A percentile compares a stretch with the other conserved stretches of the same genome.
Conservation (phyloP, 495 filamentous ascomycete species). For the Penicillium subrubescens region DNA sequence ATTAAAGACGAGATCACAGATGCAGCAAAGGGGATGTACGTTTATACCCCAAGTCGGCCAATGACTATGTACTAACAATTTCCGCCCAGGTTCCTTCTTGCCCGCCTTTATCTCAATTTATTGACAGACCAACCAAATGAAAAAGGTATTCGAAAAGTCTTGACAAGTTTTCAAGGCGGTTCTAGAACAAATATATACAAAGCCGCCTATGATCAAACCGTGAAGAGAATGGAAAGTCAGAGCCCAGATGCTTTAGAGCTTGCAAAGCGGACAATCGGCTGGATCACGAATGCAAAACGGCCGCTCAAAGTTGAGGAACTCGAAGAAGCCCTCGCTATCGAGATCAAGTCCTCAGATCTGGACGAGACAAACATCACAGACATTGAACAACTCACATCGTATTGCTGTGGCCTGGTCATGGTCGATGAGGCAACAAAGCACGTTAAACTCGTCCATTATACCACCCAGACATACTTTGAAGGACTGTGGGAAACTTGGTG, state of each 20-base stretch:
- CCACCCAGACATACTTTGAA: slow-evolving; percentile 50
- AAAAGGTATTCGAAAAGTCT: slow-evolving; percentile 2
- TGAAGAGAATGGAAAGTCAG: slow-evolving; percentile 9
- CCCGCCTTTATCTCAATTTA: slow-evolving; percentile 9
- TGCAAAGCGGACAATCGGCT: slow-evolving; percentile 11
- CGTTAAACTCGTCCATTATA: slow-evolving; percentile 54
- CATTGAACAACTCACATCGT: slow-evolving; percentile 41
- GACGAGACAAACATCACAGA: slow-evolving; percentile 38
- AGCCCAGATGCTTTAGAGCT: slow-evolving; percentile 2
- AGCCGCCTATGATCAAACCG: slow-evolving; percentile 1
- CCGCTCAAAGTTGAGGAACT: slow-evolving; percentile 35
- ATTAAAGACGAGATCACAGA: slow-evolving; percentile 7
- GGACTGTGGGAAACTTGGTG: slow-evolving; percentile 18
- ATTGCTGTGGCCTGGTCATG: slow-evolving; percentile 52
- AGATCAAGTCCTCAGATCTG: slow-evolving; percentile 14
- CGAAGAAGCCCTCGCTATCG: slow-evolving; percentile 46
- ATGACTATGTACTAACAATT: too few relatives aligned
- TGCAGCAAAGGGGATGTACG: neutral
- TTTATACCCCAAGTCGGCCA: too few relatives aligned
- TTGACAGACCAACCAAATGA: neutral
- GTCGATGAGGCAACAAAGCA: slow-evolving; percentile 44
- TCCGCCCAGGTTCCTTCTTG: neutral
- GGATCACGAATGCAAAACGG: slow-evolving; percentile 12
- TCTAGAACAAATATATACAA: neutral
- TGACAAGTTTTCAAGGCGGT: neutral